Evolutionary conservation across 2,329 filamentous ascomycete species (phyloP).

Genomic region (Arthrobotrys musiformis): DNA sequence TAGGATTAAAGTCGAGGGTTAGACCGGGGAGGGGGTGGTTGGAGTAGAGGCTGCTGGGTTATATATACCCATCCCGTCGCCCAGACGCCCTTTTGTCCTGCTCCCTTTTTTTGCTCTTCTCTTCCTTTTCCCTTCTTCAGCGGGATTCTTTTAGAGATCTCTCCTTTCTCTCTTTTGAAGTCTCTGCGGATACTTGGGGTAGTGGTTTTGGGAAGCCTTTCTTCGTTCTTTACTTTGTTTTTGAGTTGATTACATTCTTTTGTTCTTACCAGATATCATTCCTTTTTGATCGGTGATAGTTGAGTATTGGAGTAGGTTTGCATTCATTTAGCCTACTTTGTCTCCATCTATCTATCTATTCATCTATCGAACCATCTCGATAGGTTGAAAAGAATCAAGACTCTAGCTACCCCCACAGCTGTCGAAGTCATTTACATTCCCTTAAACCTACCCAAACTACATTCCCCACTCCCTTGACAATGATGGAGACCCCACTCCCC

Average conservation of each 20-base stretch:
- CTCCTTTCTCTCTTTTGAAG: neutral
- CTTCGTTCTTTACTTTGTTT: slow-evolving; percentile 16
- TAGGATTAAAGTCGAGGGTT: neutral
- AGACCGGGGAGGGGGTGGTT: too few species aligned
- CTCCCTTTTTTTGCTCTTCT: neutral
- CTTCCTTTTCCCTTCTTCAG: neutral
- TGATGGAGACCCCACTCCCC: slow-evolving; percentile 40
- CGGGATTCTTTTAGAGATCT: neutral
- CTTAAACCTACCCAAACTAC: neutral
- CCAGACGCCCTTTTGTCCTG: neutral
- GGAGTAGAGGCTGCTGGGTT: too few species aligned
- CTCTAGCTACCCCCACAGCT: neutral
- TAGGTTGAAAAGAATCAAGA: neutral
- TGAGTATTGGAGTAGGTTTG: neutral
- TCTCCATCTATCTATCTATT: neutral
- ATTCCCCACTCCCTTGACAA: neutral
- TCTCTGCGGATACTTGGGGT: too few species aligned
- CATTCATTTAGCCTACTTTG: neutral
- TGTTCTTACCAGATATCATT: neutral
- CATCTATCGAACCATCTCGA: neutral
- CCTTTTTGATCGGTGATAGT: neutral
- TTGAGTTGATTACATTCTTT: neutral
- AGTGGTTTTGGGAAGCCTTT: neutral
- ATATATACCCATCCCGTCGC: slow-evolving; percentile 28
- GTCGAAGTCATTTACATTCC: too few species aligned